These are phyloP conservation scores for Talaromyces sp. DNA, from an alignment of 2,329 filamentous ascomycete species.

Conservation along the genomic window DNA sequence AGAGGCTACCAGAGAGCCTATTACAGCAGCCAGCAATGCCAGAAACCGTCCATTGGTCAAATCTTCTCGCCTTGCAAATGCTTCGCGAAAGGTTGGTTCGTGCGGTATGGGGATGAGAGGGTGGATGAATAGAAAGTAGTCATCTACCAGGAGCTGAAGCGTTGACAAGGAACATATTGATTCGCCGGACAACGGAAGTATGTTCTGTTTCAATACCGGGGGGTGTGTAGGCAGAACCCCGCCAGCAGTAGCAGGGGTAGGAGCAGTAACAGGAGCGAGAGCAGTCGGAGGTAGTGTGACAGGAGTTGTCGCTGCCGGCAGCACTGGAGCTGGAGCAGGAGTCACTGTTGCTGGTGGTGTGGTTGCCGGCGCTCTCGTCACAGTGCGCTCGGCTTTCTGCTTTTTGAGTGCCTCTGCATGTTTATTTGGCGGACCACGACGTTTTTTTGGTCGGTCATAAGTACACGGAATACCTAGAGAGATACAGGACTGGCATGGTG, in stretches of 20 bases:
- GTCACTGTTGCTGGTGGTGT: neutral
- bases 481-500: conserved; percentile 61
- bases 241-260: neutral
- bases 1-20: conserved; percentile 41
- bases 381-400: conserved; percentile 43
- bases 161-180: conserved; percentile 41
- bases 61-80: conserved; percentile 41
- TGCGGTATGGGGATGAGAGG: conserved; percentile 44
- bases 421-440: conserved; percentile 61
- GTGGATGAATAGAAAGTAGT: conserved; percentile 47
- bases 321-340: neutral
- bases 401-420: conserved; percentile 63
- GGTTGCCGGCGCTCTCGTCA: neutral
- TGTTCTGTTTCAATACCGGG: neutral
- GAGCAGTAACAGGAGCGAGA: neutral
- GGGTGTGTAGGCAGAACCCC: neutral
- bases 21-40: conserved; percentile 43
- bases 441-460: conserved; percentile 58
- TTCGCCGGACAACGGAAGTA: conserved; percentile 46
- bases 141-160: conserved; percentile 39
- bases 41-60: conserved; percentile 38
- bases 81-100: conserved; percentile 43
- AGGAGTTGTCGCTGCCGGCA: neutral
- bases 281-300: neutral
- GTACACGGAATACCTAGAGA: conserved; percentile 63